Evolutionary conservation across 805 yeast genomes (phyloP).

Genomic region (Kurtzmaniella fragi): DNA sequence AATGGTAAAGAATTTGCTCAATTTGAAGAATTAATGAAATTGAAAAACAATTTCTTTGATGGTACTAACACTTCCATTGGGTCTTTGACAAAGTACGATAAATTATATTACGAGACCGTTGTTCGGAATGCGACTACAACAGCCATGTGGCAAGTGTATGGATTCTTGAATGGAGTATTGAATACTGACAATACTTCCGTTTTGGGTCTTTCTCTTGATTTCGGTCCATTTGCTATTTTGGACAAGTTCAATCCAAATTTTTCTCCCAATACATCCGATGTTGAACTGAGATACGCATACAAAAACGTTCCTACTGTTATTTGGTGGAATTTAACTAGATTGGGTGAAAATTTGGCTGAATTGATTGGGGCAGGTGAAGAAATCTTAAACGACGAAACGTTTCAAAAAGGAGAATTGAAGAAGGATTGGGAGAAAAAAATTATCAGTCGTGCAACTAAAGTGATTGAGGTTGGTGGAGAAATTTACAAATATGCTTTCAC

Average conservation of each 20-base stretch:
- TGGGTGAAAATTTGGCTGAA: constrained; percentile 82
- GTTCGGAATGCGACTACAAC: constrained; percentile 70
- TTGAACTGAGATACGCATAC: constrained; percentile 64
- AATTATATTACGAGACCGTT: constrained; percentile 65
- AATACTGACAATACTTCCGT: constrained; percentile 93
- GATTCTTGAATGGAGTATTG: constrained; percentile 89
- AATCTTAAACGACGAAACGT: constrained; percentile 39
- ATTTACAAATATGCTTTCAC: constrained; percentile 62
- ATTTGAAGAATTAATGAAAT: constrained; percentile 18
- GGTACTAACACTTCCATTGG: constrained; percentile 19
- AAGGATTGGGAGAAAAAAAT: constrained; percentile 49
- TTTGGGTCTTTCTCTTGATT: constrained; percentile 84
- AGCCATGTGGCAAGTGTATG: constrained; percentile 87
- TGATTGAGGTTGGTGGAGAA: constrained; percentile 61
- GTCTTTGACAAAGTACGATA: constrained; percentile 56
- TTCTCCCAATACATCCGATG: constrained; percentile 90
- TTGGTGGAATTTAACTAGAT: constrained; percentile 87
- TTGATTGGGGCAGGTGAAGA: constrained; percentile 68
- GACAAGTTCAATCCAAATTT: constrained; percentile 76
- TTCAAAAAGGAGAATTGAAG: constrained; percentile 35
- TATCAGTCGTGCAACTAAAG: constrained; percentile 54
- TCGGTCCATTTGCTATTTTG: constrained; percentile 92
- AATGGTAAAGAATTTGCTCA: constrained; percentile 22
- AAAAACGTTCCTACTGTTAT: constrained; percentile 80
- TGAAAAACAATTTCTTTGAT: constrained; percentile 15